Percentiles rank a stretch among this genome's conserved stretches.
These are phyloP conservation scores for Cynara cardunculus DNA, from an alignment of 129 eudicot species.

Conservation along the genomic window DNA sequence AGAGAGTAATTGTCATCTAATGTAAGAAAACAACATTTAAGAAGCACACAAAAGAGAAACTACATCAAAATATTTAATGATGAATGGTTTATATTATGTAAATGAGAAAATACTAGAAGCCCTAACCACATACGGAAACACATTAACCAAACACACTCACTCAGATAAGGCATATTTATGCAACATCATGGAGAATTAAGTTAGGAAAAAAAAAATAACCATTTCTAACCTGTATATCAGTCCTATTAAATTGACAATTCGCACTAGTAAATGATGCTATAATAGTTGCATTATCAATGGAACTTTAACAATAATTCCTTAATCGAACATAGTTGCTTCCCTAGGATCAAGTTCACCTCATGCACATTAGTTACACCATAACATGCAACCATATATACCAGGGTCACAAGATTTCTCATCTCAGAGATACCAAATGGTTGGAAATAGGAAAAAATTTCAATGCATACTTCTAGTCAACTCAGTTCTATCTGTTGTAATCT, in stretches of 20 bases:
- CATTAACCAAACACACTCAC: not conserved
- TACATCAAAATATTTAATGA: not conserved
- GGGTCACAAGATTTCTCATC: not conserved
- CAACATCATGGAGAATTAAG: slow-evolving; percentile 9
- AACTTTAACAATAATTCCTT: not conserved
- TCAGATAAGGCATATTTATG: not conserved
- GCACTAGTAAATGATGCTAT: not conserved
- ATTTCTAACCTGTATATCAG: not conserved
- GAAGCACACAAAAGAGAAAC: not conserved
- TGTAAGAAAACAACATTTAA: not conserved
- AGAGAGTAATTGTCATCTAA: not conserved
- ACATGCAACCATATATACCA: not conserved
- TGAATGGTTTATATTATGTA: not conserved
- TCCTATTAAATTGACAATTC: not conserved
- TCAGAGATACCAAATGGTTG: not conserved
- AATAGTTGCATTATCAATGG: not conserved
- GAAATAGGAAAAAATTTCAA: not conserved
- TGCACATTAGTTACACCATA: not conserved
- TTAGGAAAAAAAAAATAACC: not conserved
- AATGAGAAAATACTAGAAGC: not conserved
- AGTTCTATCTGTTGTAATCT: not conserved
- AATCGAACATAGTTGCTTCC: not conserved
- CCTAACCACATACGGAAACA: not conserved
- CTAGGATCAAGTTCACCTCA: not conserved
- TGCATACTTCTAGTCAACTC: not conserved